Percentiles rank a stretch among this genome's conserved stretches.
Evolutionary conservation across 1,139 yeast genomes (phyloP).

Genomic region (Magnusiomyces fungicola): DNA sequence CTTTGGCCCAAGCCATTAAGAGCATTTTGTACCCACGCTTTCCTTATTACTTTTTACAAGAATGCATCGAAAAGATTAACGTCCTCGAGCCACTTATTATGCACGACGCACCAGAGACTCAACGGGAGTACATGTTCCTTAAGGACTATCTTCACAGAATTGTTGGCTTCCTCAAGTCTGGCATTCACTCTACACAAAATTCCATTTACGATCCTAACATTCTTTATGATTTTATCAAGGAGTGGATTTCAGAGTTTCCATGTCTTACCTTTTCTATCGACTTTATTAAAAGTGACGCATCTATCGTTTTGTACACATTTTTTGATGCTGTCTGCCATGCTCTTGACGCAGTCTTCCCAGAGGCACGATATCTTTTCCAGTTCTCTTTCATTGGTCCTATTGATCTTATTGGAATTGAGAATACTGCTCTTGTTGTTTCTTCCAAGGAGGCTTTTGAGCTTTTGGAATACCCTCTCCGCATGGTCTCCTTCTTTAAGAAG

Average conservation of each 20-base stretch:
- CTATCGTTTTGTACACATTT: slow-evolving; percentile 28
- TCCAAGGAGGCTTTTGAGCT: slow-evolving; percentile 16
- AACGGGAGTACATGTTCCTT: slow-evolving; percentile 21
- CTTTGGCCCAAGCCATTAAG: slow-evolving; percentile 28
- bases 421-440: slow-evolving; percentile 4
- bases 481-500: slow-evolving; percentile 32
- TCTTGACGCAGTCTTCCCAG: slow-evolving; percentile 35
- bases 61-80: slow-evolving; percentile 24
- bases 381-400: slow-evolving; percentile 35
- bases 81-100: slow-evolving; percentile 18
- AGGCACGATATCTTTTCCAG: slow-evolving; percentile 34
- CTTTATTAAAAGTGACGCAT: slow-evolving; percentile 7
- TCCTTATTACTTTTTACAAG: slow-evolving; percentile 30
- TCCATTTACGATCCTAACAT: slow-evolving; percentile 17
- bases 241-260: slow-evolving; percentile 29
- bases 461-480: slow-evolving; percentile 30
- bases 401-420: slow-evolving; percentile 18
- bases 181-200: not conserved
- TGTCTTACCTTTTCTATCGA: slow-evolving; percentile 21
- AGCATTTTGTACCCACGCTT: slow-evolving; percentile 35
- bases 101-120: slow-evolving; percentile 1
- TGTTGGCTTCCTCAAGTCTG: slow-evolving; percentile 16
- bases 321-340: slow-evolving; percentile 32
- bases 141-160: slow-evolving; percentile 19
- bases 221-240: slow-evolving; percentile 24